These are phyloP conservation scores for Ophiostoma ips DNA, from an alignment of 2,329 filamentous ascomycete genomes.

Conservation along the genomic window DNA sequence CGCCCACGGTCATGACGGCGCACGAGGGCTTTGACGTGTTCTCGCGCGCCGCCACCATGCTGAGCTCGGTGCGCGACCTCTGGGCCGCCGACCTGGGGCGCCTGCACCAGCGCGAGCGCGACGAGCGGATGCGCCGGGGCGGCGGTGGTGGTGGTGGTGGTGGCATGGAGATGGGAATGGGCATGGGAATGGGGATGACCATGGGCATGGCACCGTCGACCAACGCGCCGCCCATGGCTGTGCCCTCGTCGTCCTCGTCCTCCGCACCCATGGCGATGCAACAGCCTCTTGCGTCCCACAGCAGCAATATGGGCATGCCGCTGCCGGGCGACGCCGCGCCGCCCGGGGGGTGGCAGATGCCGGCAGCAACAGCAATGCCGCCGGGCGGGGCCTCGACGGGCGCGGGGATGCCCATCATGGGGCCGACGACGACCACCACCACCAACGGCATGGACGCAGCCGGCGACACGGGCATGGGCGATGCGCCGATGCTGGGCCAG, in stretches of 20 bases:
- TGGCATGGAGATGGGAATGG: too few relatives aligned
- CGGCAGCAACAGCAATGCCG: not conserved
- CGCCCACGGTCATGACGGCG: not conserved
- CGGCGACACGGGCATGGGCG: conserved; percentile 1
- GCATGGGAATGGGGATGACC: too few relatives aligned
- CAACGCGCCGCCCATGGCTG: too few relatives aligned
- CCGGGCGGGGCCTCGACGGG: not conserved
- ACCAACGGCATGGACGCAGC: not conserved
- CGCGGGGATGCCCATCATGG: not conserved
- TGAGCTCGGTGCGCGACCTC: conserved; percentile 8
- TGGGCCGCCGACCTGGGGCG: conserved; percentile 2
- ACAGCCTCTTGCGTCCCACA: too few relatives aligned
- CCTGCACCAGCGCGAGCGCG: not conserved
- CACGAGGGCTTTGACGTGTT: conserved; percentile 6
- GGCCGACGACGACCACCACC: too few relatives aligned
- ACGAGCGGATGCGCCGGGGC: too few relatives aligned
- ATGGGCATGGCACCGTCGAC: too few relatives aligned
- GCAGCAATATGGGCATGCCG: not conserved
- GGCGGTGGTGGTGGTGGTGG: too few relatives aligned
- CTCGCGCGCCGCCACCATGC: conserved; percentile 1
- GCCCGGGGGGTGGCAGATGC: not conserved
- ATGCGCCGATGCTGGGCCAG: not conserved
- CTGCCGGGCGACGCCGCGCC: not conserved
- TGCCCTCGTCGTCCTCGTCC: too few relatives aligned
- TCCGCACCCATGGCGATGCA: too few relatives aligned